Conservation (phyloP, 257 asterid genomes). For the Capsicum baccatum region DNA sequence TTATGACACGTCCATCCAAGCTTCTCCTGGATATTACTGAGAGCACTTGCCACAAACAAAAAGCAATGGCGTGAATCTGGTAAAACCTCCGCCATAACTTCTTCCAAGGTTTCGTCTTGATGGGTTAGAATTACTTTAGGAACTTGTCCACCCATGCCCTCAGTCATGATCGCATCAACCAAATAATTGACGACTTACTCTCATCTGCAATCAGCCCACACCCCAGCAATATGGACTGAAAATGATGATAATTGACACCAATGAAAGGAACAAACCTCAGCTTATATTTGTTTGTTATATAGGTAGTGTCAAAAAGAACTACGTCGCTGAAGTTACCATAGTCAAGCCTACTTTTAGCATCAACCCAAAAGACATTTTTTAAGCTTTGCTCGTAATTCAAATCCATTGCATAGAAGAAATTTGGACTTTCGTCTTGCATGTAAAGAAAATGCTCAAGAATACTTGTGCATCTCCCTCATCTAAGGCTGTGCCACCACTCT, state of each 20-base stretch:
- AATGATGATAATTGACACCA: constrained; percentile 55
- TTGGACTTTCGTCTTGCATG: constrained; percentile 62
- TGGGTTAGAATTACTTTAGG: constrained; percentile 63
- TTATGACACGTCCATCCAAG: constrained; percentile 46
- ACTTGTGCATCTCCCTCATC: constrained; percentile 51
- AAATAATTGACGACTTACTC: constrained; percentile 49
- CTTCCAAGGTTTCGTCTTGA: constrained; percentile 50
- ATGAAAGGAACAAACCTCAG: constrained; percentile 57
- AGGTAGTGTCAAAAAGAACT: constrained; percentile 52
- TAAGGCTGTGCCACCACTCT: constrained; percentile 34
- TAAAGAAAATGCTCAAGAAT: constrained; percentile 52
- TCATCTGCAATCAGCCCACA: constrained; percentile 53
- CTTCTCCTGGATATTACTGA: constrained; percentile 53
- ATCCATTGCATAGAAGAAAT: constrained; percentile 60
- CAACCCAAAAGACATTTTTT: constrained; percentile 59
- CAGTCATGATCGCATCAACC: constrained; percentile 61
- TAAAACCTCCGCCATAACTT: constrained; percentile 52
- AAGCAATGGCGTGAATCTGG: constrained; percentile 55
- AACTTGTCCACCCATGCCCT: constrained; percentile 54
- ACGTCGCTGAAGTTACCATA: constrained; percentile 51
- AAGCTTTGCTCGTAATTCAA: constrained; percentile 47
- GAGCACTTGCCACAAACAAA: constrained; percentile 54
- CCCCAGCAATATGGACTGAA: constrained; percentile 50
- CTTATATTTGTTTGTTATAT: constrained; percentile 42
- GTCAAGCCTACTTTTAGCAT: constrained; percentile 53